Evolutionary conservation across 1,284 basidiomycete genomes (phyloP).

Genomic region (Pseudozyma tsukubaensis): DNA sequence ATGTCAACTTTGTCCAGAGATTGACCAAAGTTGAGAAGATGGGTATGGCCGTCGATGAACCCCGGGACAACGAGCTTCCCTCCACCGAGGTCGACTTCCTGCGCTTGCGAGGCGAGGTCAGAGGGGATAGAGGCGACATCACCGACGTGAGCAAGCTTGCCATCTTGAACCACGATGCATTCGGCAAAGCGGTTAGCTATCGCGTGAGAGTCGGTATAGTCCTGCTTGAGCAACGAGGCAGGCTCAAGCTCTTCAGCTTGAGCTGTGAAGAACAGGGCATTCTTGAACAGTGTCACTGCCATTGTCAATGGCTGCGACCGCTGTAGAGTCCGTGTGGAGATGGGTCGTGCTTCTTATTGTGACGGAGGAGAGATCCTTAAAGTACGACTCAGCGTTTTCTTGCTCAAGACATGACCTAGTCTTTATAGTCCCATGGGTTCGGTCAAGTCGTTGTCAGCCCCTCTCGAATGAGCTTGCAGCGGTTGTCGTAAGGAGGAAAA

Average conservation of each 20-base stretch:
- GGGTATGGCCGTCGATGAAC: conserved; percentile 50
- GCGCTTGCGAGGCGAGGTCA: conserved; percentile 5
- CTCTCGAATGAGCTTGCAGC: background rate
- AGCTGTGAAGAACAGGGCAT: conserved; percentile 46
- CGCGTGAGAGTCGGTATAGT: conserved; percentile 24
- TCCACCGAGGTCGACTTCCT: conserved; percentile 28
- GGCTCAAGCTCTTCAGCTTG: conserved; percentile 36
- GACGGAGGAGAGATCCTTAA: too few relatives aligned
- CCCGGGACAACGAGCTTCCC: conserved; percentile 45
- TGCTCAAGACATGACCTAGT: too few relatives aligned
- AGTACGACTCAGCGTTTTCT: too few relatives aligned
- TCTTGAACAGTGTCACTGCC: conserved; percentile 35
- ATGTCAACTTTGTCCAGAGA: conserved; percentile 51
- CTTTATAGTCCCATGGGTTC: too few relatives aligned
- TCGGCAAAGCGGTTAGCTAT: conserved; percentile 31
- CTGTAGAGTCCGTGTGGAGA: background rate
- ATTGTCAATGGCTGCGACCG: too few relatives aligned
- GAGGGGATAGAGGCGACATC: conserved; percentile 12
- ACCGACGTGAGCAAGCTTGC: conserved; percentile 39
- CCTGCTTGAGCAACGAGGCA: conserved; percentile 26
- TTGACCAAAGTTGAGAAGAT: conserved; percentile 47
- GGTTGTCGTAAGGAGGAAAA: background rate
- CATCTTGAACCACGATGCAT: conserved; percentile 29
- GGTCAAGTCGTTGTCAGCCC: too few relatives aligned
- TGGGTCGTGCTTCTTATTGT: background rate